Evolutionary conservation across 2,329 filamentous ascomycete species (phyloP), one percentile per base, ranked within the genome.

Genomic region (Colletotrichum liriopes): DNA sequence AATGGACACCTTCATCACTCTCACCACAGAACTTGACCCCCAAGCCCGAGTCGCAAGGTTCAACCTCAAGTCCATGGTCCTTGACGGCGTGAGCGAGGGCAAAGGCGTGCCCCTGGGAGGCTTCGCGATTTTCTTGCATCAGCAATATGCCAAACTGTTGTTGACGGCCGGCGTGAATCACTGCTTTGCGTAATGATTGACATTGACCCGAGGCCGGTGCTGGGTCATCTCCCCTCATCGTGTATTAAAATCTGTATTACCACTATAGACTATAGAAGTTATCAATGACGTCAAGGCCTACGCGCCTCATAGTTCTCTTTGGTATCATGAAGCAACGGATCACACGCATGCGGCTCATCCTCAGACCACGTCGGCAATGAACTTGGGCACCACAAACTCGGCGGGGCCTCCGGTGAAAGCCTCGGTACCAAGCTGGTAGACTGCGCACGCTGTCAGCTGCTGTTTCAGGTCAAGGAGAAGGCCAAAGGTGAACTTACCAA

Each of bases 341-440:
- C 32, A 3, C 32, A 37, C 52, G 9, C 26, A 23, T 12, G 14
- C 12, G 23, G 5, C 26, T 14, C 35, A 29, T 37, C 41, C 23
- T 59, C 32, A 60, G 43, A 59, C 29, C 14, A 76, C 74, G 8
- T 75, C 67, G 58, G 76, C 75, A 12, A 75, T 70, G 58, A 76
- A 77, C 56, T 72, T 65, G 5, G 76, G 63, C 6, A 76, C 75
- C 18, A 66, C 66, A 29, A 77, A 76, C 58, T 67, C 47, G 11
- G 76, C 74, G n/a, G 75, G 73, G 1, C 76, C 74, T 14, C 77
- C 77, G 7, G 77, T 78, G 60, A 77, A 78, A 1, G 76, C 74
- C 63, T 78, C 77, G 1, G 76, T 77, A 0, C 77, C 77, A 11
- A 78, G 73, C 59, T 78, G 74, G 39, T 75, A 77, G 32, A 76